Conservation (phyloP, 2,329 filamentous ascomycete species). For the Cordyceps cicadae region DNA sequence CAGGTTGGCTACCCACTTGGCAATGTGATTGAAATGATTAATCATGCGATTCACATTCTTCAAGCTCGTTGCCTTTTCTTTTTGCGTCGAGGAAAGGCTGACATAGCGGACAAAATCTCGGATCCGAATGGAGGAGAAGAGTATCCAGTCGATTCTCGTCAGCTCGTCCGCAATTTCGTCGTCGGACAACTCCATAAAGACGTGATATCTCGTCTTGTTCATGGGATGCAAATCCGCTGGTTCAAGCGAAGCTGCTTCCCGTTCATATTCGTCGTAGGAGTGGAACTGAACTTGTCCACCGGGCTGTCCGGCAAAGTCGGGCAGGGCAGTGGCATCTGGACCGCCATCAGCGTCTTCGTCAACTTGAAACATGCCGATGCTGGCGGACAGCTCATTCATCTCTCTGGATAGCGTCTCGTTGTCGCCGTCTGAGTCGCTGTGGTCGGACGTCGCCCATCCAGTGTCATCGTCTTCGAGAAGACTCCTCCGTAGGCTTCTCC, state of each 20-base stretch:
- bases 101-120: conserved; percentile 91
- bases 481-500: conserved; percentile 61
- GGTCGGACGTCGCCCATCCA: conserved; percentile 81
- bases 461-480: conserved; percentile 84
- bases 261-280: conserved; percentile 70
- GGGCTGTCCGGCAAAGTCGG: conserved; percentile 32
- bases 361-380: conserved; percentile 40
- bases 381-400: conserved; percentile 29
- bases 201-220: conserved; percentile 80
- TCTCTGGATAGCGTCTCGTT: conserved; percentile 31
- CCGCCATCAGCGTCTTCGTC: conserved; percentile 37
- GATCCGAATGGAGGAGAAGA: conserved; percentile 91
- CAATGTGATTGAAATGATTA: conserved; percentile 80
- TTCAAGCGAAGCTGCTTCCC: conserved; percentile 63
- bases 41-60: conserved; percentile 93
- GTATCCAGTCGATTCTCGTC: conserved; percentile 94
- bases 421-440: conserved; percentile 29
- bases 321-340: conserved; percentile 30
- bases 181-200: conserved; percentile 78
- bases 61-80: conserved; percentile 67
- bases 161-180: conserved; percentile 85
- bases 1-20: conserved; percentile 75
- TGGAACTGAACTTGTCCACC: conserved; percentile 49
- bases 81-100: conserved; percentile 61
- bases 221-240: conserved; percentile 62